These are phyloP conservation scores for Herpotrichia juniperi DNA, from an alignment of 2,329 filamentous ascomycete genomes.

Conservation along the genomic window DNA sequence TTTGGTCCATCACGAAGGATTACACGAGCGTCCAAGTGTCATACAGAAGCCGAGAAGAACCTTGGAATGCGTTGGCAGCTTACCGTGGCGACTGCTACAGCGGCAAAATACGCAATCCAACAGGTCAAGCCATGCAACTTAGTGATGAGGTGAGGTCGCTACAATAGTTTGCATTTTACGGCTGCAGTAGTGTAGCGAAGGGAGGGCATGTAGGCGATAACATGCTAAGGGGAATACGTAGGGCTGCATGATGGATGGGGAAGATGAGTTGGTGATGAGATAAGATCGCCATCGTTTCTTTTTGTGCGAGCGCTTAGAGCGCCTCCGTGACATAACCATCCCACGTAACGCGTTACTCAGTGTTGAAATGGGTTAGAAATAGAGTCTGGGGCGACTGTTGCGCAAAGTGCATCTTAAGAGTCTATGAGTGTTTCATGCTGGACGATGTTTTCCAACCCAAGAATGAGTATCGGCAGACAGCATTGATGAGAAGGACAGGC, in stretches of 20 bases:
- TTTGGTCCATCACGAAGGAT: background rate
- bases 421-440: background rate
- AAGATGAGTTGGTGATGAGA: background rate
- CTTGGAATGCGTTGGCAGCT: slow-evolving; percentile 8
- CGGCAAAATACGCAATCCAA: background rate
- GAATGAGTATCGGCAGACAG: too few relatives aligned
- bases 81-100: slow-evolving; percentile 4
- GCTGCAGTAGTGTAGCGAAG: background rate
- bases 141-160: slow-evolving; percentile 6
- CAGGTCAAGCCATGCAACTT: background rate
- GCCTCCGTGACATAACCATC: slow-evolving; percentile 1
- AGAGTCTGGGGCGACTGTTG: background rate
- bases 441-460: background rate
- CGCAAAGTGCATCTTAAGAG: background rate
- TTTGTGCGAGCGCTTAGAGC: slow-evolving; percentile 24
- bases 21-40: background rate
- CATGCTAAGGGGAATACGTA: background rate
- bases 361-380: slow-evolving; percentile 7
- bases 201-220: background rate
- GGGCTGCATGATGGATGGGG: slow-evolving; percentile 1
- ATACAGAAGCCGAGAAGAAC: background rate
- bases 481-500: background rate
- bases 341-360: slow-evolving; percentile 6
- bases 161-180: background rate
- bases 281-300: slow-evolving; percentile 1